Base-by-base conservation (phyloP, 75 land plant genomes). In the Cupressus sempervirens region DNA sequence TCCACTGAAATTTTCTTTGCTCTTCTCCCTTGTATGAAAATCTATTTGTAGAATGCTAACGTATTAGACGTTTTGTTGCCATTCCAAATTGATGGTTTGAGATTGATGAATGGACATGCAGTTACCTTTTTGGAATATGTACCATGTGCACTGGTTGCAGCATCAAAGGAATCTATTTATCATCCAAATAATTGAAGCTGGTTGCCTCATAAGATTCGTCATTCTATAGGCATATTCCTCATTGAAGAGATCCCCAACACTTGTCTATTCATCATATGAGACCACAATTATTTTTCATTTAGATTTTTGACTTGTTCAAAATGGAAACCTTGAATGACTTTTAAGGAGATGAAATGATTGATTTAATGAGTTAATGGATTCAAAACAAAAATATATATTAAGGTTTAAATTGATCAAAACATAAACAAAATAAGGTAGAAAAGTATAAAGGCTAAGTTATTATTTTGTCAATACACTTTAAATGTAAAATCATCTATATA, bases 41-140 rank as follows among this genome's bases (percentile, higher is more conserved):
- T 41, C 43, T 77, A 76, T 84, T 87, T 90, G 82, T 80, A 84
- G 84, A 95, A 95, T 48, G 90, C 88, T 85, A 94, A 95, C 18
- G 86, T 96, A 92, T 94, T 96, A 87, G 95, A 89, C 30, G 97
- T 92, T 84, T 94, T 94, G 80, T 95, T 89, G 83, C 88, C 94
- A 92, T 89, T 92, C 94, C 93, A 95, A 26, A 94, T 88, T 15
- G 94, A 91, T 72, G 86, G 56, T n/a, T 76, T 87, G 88, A 45
- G 85, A 87, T 34, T 82, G 67, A 85, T 82, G 52, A 70, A 74
- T 74, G 10, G 87, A 74, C 65, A 65, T 74, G 46, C 50, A 38
- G 84, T 77, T 45, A 46, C 81, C 52, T 87, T 56, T 85, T 89
- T 88, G 73, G 84, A 82, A 68, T 26, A 81, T 77, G 83, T 86